Conservation (phyloP, 1,139 yeast species). For the Oligophagozyma castellii region DNA sequence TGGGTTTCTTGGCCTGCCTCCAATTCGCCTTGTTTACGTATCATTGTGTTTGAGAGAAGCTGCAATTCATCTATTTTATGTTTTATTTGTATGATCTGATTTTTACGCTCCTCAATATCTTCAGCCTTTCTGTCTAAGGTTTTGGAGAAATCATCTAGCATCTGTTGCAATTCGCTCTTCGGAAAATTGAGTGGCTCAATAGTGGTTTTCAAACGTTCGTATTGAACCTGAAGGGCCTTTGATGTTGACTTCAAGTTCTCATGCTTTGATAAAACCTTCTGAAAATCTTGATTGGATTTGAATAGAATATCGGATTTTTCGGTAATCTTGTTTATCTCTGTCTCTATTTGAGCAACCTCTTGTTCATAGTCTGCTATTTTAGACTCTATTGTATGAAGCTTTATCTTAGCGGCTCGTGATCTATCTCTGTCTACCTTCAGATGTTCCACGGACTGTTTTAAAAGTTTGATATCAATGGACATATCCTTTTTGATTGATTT, state of each 20-base stretch:
- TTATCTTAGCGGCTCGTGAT: constrained; percentile 43
- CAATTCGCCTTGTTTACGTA: constrained; percentile 45
- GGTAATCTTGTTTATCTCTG: constrained; percentile 39
- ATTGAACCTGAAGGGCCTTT: constrained; percentile 33
- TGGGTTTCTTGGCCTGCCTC: constrained; percentile 33
- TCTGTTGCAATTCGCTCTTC: constrained; percentile 35
- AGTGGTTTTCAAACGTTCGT: constrained; percentile 33
- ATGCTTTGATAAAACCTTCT: constrained; percentile 49
- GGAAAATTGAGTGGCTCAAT: constrained; percentile 34
- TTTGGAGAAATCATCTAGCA: constrained; percentile 41
- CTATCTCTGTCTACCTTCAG: constrained; percentile 59
- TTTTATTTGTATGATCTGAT: constrained; percentile 11
- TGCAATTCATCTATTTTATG: constrained; percentile 7
- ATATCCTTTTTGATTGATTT: constrained; percentile 68
- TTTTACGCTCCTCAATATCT: constrained; percentile 18
- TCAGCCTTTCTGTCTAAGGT: constrained; percentile 30
- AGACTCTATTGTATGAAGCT: constrained; percentile 32
- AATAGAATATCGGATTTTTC: constrained; percentile 51
- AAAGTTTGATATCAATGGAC: constrained; percentile 55
- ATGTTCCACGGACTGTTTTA: constrained; percentile 69
- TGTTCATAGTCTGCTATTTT: constrained; percentile 34
- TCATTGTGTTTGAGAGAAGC: constrained; percentile 28
- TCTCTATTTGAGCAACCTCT: constrained; percentile 38
- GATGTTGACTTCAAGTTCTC: constrained; percentile 43
- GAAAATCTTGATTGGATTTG: constrained; percentile 71